Percentiles rank a stretch among this genome's conserved stretches.
These are phyloP conservation scores for Cryomyces minteri DNA, from an alignment of 495 filamentous ascomycete genomes.

Conservation along the genomic window DNA sequence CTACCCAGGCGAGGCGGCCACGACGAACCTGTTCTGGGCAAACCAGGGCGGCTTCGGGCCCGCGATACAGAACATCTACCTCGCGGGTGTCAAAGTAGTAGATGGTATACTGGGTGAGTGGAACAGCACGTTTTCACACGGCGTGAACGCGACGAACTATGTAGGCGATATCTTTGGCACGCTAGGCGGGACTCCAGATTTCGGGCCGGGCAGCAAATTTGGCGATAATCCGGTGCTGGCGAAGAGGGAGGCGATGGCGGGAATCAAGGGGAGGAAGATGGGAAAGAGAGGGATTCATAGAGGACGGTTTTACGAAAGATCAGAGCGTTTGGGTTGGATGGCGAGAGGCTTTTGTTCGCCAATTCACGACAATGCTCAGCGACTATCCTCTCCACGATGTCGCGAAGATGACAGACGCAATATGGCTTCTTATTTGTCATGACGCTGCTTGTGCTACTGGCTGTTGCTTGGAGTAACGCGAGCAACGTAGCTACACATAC, in stretches of 20 bases:
- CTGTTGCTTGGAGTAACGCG: too few species aligned
- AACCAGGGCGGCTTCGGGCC: slow-evolving; percentile 41
- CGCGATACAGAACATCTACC: slow-evolving; percentile 42
- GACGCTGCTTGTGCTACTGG: too few species aligned
- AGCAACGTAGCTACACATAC: too few species aligned
- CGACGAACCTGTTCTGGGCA: slow-evolving; percentile 36
- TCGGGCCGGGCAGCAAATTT: slow-evolving; percentile 34
- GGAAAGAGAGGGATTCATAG: too few species aligned
- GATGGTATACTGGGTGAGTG: slow-evolving; percentile 44
- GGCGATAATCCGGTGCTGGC: slow-evolving; percentile 10
- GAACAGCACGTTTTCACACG: slow-evolving; percentile 35
- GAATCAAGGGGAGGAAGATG: slow-evolving; percentile 1
- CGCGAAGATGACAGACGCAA: too few species aligned
- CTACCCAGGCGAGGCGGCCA: slow-evolving; percentile 32
- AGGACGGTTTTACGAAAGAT: too few species aligned
- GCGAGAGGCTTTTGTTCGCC: too few species aligned
- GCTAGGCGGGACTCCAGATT: slow-evolving; percentile 45
- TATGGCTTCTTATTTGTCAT: too few species aligned
- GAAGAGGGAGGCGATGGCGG: neutral
- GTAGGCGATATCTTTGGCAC: slow-evolving; percentile 56
- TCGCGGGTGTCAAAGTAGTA: slow-evolving; percentile 47
- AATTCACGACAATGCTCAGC: too few species aligned
- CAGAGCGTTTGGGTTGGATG: too few species aligned
- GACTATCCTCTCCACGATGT: too few species aligned
- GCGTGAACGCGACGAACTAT: slow-evolving; percentile 47